Percentiles rank a stretch among this genome's conserved stretches.
Evolutionary conservation across 306 rosid genomes (phyloP).

Genomic region (Cucurbita argyrosperma): DNA sequence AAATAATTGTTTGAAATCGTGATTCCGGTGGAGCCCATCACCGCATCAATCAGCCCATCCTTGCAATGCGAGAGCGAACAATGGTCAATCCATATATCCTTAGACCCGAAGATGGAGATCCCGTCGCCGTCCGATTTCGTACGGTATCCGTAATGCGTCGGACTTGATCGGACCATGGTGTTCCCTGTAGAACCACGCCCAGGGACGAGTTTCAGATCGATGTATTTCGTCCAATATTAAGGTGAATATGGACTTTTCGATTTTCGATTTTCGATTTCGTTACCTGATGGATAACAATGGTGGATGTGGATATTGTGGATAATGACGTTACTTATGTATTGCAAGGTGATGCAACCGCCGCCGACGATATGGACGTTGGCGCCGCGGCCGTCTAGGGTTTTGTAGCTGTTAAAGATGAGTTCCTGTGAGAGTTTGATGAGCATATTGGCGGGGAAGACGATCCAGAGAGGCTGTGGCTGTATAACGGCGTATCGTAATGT

Average conservation of each 20-base stretch:
- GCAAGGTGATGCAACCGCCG: constrained; percentile 90
- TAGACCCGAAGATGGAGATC: constrained; percentile 54
- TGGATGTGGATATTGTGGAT: constrained; percentile 86
- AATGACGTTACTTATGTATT: constrained; percentile 74
- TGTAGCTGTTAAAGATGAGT: constrained; percentile 75
- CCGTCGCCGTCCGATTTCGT: constrained; percentile 85
- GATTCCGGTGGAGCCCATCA: constrained; percentile 82
- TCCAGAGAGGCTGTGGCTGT: constrained; percentile 60
- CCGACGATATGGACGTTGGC: constrained; percentile 93
- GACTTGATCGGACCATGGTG: constrained; percentile 51
- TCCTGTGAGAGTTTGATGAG: constrained; percentile 73
- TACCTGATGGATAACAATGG: constrained; percentile 74
- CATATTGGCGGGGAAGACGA: constrained; percentile 71
- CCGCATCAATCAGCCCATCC: constrained; percentile 71
- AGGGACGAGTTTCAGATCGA: neutral
- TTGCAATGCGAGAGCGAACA: constrained; percentile 72
- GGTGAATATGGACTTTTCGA: neutral
- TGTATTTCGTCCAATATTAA: neutral
- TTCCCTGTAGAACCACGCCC: constrained; percentile 26
- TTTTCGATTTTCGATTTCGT: neutral
- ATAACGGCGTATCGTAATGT: constrained; percentile 70
- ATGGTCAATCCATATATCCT: constrained; percentile 77
- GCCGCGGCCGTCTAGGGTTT: constrained; percentile 86
- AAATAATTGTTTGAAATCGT: constrained; percentile 74
- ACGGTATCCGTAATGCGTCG: constrained; percentile 50